Evolutionary conservation across 306 rosid species (phyloP).

Genomic region (Quercus dentata): DNA sequence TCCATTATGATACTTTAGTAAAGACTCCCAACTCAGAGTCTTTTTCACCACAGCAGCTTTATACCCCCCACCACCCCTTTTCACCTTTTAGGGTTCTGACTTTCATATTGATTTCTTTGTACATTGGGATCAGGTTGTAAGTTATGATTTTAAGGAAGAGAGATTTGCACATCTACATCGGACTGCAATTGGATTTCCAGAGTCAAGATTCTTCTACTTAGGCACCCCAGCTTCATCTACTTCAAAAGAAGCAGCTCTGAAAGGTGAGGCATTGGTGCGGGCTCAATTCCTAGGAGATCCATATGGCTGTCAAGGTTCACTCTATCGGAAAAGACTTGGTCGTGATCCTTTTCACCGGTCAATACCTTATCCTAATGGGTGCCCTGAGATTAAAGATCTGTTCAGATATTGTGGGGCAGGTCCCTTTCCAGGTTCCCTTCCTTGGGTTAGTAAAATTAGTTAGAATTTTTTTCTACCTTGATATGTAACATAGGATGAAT

Average conservation of each 20-base stretch:
- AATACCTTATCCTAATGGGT: slow-evolving; percentile 86
- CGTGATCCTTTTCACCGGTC: slow-evolving; percentile 92
- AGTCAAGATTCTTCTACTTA: slow-evolving; percentile 69
- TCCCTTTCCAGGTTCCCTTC: slow-evolving; percentile 64
- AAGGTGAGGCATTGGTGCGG: slow-evolving; percentile 81
- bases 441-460: slow-evolving; percentile 45
- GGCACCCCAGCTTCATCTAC: slow-evolving; percentile 74
- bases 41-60: background rate
- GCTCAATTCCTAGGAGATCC: slow-evolving; percentile 78
- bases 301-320: slow-evolving; percentile 79
- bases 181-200: slow-evolving; percentile 86
- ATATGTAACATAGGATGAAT: slow-evolving; percentile 2
- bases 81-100: slow-evolving; percentile 8
- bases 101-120: slow-evolving; percentile 15
- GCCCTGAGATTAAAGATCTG: slow-evolving; percentile 84
- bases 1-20: background rate
- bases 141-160: slow-evolving; percentile 85
- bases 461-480: background rate
- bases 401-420: slow-evolving; percentile 79
- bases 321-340: slow-evolving; percentile 61
- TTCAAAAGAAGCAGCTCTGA: slow-evolving; percentile 64
- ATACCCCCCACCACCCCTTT: background rate
- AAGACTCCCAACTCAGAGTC: background rate
- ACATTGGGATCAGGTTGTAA: slow-evolving; percentile 61
- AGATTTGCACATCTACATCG: slow-evolving; percentile 84